Evolutionary conservation across 2,329 filamentous ascomycete genomes (phyloP).

Genomic region (Pseudogymnoascus sp.): DNA sequence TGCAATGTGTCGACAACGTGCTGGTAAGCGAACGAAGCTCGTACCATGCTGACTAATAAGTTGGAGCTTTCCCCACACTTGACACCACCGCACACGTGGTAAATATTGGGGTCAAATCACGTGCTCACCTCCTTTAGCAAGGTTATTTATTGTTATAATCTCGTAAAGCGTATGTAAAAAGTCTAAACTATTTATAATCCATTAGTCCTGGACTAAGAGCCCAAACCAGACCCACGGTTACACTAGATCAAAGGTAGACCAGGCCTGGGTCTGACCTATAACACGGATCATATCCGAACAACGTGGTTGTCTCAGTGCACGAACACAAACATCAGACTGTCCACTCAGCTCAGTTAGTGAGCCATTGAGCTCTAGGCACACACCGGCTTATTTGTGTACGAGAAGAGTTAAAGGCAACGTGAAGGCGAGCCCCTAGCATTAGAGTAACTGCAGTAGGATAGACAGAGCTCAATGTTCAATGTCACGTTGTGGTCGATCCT

Average conservation of each 20-base stretch:
- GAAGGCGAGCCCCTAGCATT: neutral
- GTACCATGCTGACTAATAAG: neutral
- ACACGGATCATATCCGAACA: neutral
- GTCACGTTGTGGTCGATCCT: neutral
- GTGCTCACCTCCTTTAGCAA: neutral
- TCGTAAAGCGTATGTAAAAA: neutral
- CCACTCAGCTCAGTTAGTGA: neutral
- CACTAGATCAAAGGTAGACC: neutral
- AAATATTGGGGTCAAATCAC: neutral
- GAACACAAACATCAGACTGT: neutral
- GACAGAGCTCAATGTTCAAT: neutral
- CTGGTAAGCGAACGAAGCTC: neutral
- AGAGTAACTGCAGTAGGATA: neutral
- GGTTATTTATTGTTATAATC: neutral
- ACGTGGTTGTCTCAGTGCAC: neutral
- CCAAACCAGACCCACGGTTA: neutral
- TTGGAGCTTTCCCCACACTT: neutral
- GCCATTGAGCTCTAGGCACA: neutral
- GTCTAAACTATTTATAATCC: neutral
- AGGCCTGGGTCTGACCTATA: neutral
- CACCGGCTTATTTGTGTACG: neutral
- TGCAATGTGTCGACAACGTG: constrained; percentile 4
- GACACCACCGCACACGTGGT: neutral
- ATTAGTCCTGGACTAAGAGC: neutral
- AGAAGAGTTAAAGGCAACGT: neutral